Evolutionary conservation across 2,329 filamentous ascomycete species (phyloP), one percentile per base, ranked within the genome.

Genomic region (Talaromyces sp.): DNA sequence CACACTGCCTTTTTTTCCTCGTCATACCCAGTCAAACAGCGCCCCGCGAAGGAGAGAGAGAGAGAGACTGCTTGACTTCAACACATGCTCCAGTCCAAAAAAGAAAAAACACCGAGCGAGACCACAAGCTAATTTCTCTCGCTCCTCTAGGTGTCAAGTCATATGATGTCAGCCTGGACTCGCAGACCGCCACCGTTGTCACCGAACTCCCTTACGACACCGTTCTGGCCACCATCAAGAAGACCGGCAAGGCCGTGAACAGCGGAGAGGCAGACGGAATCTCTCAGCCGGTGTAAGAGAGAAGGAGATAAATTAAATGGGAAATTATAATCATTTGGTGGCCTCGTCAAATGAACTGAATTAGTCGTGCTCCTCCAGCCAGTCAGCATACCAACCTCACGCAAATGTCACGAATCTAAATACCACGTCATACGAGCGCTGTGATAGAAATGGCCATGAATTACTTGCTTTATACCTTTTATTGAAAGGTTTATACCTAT

Each of bases 181-280:
- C 82, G 67, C 92, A 98, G 77, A 92, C 85, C 65, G 93, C 92
- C 66, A 87, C 87, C 67, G 85, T 98, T 68, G 81, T 89, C 68
- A 86, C 92, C 65, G 85, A 88, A 66, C 83, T 96, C 65, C 81
- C 85, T 62, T 96, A 93, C 81, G 86, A 91, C 67, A 91, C 86
- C 55, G 91, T 96, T 62, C 86, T 96, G 64, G 83, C 85, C 73
- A 96, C 91, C 75, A 96, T 97, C 77, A 88, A 89, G 84, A 96
- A 96, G 87, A 96, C 93, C 13, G 93, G 93, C 72, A 97, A 97
- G 86, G 89, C 89, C 72, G 88, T 97, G 74, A 96, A 90, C 78
- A 87, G 83, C 30, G 79, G 76, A 28, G 76, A 80, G 70, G 78
- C 75, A 1, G 78, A 81, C 70, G 79, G 79, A 0, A 65, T 72